Evolutionary conservation across 1,284 basidiomycete genomes (phyloP).

Genomic region (Cutaneotrichosporon sp.): DNA sequence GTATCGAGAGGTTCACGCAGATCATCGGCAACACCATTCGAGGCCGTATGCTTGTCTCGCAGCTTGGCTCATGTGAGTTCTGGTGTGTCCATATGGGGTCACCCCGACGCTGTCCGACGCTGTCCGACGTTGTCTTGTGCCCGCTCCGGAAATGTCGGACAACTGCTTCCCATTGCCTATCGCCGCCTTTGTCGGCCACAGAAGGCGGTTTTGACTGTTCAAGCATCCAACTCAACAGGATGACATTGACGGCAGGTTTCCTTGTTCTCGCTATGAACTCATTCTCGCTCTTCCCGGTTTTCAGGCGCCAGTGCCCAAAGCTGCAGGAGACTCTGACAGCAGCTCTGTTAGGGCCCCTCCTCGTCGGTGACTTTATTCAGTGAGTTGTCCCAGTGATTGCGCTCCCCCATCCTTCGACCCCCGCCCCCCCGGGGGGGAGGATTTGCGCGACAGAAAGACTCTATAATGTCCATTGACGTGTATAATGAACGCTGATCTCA

Average conservation of each 20-base stretch:
- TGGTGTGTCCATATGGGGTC: no score
- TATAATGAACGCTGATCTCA: constrained; percentile 10
- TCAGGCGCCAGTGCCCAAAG: constrained; percentile 18
- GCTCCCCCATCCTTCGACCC: no score
- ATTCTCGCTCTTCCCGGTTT: constrained; percentile 37
- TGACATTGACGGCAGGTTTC: constrained; percentile 38
- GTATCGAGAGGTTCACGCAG: constrained; percentile 23
- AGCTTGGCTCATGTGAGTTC: constrained; percentile 47
- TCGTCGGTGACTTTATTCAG: constrained; percentile 36
- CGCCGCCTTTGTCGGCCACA: no score
- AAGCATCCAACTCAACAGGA: no score
- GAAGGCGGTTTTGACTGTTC: no score
- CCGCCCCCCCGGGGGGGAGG: no score
- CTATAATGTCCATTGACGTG: no score
- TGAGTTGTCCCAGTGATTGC: neutral
- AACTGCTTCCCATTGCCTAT: no score
- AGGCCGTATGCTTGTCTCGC: constrained; percentile 39
- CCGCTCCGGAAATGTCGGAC: no score
- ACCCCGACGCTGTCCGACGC: no score
- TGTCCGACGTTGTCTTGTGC: neutral
- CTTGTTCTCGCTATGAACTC: constrained; percentile 47
- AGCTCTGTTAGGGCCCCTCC: constrained; percentile 41
- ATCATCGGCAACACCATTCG: constrained; percentile 30
- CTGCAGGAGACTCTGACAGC: constrained; percentile 37
- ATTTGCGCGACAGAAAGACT: no score